Evolutionary conservation across 169 alveolate genomes (phyloP).

Genomic region (Eimeria praecox): DNA sequence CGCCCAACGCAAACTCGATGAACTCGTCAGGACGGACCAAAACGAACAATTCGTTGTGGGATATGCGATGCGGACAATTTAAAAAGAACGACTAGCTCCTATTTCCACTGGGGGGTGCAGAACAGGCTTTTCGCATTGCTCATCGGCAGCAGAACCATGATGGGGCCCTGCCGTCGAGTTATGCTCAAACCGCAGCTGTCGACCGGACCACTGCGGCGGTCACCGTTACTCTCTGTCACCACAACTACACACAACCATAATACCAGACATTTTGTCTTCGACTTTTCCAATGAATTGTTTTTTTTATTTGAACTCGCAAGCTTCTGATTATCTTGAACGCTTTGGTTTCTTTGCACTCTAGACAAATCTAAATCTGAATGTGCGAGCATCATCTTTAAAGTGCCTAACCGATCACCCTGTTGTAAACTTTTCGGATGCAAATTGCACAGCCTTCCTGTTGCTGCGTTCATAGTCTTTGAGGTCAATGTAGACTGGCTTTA

Average conservation of each 20-base stretch:
- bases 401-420: background rate
- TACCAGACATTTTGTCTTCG: background rate
- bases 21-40: background rate
- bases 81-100: background rate
- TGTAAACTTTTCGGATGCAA: background rate
- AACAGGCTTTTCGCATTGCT: background rate
- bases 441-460: background rate
- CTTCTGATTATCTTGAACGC: background rate
- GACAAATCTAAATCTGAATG: too few species aligned
- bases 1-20: background rate
- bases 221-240: background rate
- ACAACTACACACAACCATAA: background rate
- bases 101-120: background rate
- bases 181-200: background rate
- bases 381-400: background rate
- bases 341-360: background rate
- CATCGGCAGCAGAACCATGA: background rate
- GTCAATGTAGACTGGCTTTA: background rate
- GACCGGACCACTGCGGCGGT: background rate
- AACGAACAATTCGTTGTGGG: background rate
- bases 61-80: background rate
- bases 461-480: background rate
- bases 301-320: background rate
- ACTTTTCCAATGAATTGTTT: background rate
- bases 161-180: conserved; percentile 8